Evolutionary conservation across 1,284 basidiomycete species (phyloP).

Genomic region (Tilletia caries): DNA sequence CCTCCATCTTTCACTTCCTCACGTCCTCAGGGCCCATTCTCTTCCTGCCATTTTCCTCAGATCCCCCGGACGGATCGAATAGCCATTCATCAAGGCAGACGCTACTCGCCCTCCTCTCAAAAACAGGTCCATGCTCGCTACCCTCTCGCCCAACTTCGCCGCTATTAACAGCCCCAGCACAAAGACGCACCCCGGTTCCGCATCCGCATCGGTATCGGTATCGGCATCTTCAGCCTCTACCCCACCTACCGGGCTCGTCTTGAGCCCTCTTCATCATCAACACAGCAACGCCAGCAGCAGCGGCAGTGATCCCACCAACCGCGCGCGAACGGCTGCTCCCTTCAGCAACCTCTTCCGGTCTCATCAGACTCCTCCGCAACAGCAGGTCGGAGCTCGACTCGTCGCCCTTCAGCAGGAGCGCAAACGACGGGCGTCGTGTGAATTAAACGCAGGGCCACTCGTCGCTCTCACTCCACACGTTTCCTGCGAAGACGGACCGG

Average conservation of each 20-base stretch:
- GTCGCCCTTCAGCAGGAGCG: neutral
- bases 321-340: no score
- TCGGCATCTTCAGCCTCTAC: neutral
- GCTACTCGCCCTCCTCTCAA: neutral
- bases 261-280: neutral
- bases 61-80: no score
- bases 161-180: neutral
- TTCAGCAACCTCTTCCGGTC: no score
- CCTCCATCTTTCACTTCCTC: no score
- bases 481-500: neutral
- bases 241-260: no score
- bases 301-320: neutral
- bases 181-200: no score
- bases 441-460: neutral
- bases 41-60: no score
- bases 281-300: neutral
- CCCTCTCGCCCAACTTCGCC: neutral
- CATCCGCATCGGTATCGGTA: no score
- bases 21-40: no score
- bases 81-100: no score
- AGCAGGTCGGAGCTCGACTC: no score
- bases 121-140: slow-evolving; percentile 12
- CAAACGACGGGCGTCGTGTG: neutral
- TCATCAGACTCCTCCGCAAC: no score
- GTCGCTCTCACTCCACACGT: neutral